Evolutionary conservation across 1,284 basidiomycete genomes (phyloP), one percentile per base, ranked within the genome.

Genomic region (Marasmius sp.): DNA sequence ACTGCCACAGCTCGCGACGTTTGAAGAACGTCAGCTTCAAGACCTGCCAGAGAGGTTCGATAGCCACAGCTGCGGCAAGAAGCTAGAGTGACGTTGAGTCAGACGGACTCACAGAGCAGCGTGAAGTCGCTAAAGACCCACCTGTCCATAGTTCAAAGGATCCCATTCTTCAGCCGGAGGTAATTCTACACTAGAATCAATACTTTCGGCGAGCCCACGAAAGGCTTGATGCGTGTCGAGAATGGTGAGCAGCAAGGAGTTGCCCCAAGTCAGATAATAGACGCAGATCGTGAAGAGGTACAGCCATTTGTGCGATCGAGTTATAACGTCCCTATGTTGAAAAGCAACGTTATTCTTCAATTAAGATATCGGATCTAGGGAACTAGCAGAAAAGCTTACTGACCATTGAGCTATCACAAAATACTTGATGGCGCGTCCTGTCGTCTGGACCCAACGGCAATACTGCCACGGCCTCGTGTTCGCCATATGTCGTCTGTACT

Each of bases 61-160:
- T 43, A 4, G 64, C 61, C 10, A 65, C 58, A 41, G 61, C 59
- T 3, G 55, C 61, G 5, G 64, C 61, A n/a, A 65, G 61, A 2
- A 65, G 50, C 64, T 65, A 36, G 33, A 20, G 33, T 7, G n/a
- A 18, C 16, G 45, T 33, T 11, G n/a, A 27, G 22, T n/a, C 5
- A 33, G 33, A 8, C 18, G 1, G 6, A 34, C 18, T 22, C 37
- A 22, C 8, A 20, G 34, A 22, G 49, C 7, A 18, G 18, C 36
- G 1, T 38, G 54, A 12, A 48, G 5, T 20, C 12, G n/a, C 3
- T 12, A 36, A 36, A 36, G 48, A 47, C 43, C 53, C 49, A 60
- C 64, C 50, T 64, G 63, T 7, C 63, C 61, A 58, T 53, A 65
- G 10, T 55, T 52, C 14, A 62, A 47, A 27, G 61, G 64, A 37